A percentile compares a stretch with the other conserved stretches of the same genome.
Conservation (phyloP, 106 monocot genomes). For the Xerophyta viscosa region DNA sequence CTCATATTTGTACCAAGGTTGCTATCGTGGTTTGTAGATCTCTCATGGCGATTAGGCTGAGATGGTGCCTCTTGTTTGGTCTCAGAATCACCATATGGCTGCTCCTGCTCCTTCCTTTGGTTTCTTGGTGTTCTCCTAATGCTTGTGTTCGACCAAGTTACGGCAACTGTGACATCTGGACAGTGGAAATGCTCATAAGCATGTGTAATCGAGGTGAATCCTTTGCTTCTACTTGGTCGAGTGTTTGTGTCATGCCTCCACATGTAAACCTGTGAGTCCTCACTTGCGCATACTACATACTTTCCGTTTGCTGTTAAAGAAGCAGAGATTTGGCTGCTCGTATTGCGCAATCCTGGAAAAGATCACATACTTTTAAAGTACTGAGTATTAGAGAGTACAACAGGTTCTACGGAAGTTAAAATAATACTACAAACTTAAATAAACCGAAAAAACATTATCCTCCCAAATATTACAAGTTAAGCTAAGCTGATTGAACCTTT, state of each 20-base stretch:
- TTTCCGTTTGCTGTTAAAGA: constrained; percentile 44
- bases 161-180: constrained; percentile 41
- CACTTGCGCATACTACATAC: constrained; percentile 55
- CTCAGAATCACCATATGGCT: neutral
- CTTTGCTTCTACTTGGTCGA: constrained; percentile 30
- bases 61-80: neutral
- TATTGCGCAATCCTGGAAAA: constrained; percentile 53
- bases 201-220: constrained; percentile 17
- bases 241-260: constrained; percentile 46
- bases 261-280: constrained; percentile 60
- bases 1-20: neutral
- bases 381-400: neutral
- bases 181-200: constrained; percentile 64
- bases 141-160: constrained; percentile 33
- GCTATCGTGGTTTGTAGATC: constrained; percentile 2
- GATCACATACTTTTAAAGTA: neutral
- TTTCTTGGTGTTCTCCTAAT: neutral
- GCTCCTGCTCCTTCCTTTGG: constrained; percentile 7
- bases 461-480: too few species aligned
- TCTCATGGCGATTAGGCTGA: neutral
- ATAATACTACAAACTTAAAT: too few species aligned
- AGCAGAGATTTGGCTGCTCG: constrained; percentile 60
- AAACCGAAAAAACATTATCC: too few species aligned
- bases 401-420: too few species aligned
- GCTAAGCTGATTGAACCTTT: too few species aligned